Evolutionary conservation across 148 eudicot species (phyloP).

Genomic region (Heliamphora exappendiculata): DNA sequence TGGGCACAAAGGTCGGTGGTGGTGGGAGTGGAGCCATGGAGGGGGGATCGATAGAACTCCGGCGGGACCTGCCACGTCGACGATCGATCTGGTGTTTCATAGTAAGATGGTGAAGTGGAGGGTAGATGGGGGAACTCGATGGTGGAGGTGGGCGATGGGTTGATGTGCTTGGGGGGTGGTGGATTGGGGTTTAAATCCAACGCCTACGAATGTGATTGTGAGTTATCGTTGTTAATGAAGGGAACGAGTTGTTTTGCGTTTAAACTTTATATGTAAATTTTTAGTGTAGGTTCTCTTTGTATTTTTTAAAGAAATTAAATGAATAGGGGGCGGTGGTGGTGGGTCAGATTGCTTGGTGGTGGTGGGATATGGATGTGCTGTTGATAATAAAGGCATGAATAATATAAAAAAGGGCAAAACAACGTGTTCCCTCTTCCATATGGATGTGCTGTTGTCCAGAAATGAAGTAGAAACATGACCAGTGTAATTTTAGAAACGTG

Average conservation of each 20-base stretch:
- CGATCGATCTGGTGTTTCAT: constrained; percentile 61
- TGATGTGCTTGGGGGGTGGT: constrained; percentile 65
- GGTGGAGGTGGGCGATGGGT: constrained; percentile 48
- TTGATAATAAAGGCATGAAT: no score
- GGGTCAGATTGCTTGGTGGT: no score
- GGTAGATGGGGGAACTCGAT: constrained; percentile 51
- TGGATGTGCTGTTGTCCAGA: no score
- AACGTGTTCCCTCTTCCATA: no score
- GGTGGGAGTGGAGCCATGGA: no score
- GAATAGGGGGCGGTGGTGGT: no score
- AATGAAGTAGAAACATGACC: no score
- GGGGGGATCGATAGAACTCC: not conserved
- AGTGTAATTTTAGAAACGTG: no score
- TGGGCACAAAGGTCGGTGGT: constrained; percentile 88
- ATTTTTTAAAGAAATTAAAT: no score
- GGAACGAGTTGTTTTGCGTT: constrained; percentile 37
- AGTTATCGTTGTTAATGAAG: constrained; percentile 47
- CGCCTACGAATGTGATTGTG: constrained; percentile 48
- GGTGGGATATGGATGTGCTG: no score
- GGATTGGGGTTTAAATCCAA: constrained; percentile 49
- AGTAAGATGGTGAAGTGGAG: constrained; percentile 88
- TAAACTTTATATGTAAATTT: constrained; percentile 5
- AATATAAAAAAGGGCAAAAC: no score
- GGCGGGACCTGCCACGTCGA: constrained; percentile 28
- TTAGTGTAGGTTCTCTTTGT: no score